Base-by-base conservation (phyloP, 148 eudicot species). In the Rhododendron ovatum region DNA sequence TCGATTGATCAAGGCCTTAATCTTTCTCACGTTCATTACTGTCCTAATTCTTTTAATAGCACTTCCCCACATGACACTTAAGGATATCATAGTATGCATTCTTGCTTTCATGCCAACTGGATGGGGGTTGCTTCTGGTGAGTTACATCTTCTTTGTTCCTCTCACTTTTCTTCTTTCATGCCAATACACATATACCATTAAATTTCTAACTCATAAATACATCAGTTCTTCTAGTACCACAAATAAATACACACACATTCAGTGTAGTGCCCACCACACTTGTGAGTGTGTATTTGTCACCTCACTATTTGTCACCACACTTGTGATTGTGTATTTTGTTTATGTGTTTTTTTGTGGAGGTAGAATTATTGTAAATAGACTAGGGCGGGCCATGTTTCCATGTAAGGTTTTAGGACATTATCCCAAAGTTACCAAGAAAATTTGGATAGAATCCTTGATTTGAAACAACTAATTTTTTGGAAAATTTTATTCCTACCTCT, bases 101-200 rank as follows among this genome's bases (percentile, higher is more conserved):
- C 92, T 93, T 48, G 95, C 94, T 8, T 91, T 92, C 80, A 87
- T 91, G 92, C 95, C 95, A 22, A 92, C 95, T 1, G 95, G 95
- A 61, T 93, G 95, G 95, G 95, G 95, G 28, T 75, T 93, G 88
- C 95, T 93, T 86, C 80, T 85, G 93, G 95, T 93, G 87, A 88
- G 92, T 83, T 48, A 55, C 26, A 41, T 2, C 39, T 51, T 51
- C 76, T 55, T 15, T 37, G 30, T 11, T 8, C 85, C 43, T 26
- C 5, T 20, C 15, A 28, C 39, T 50, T 84, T 15, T 69, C n/a
- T 26, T 28, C 59, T 65, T 65, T 28, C 33, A 11, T 67, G 30
- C 33, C 74, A 26, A 26, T 65, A 24, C 15, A 24, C 12, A 63
- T 5, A 15, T 55, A 20, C 9, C 14, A 51, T 51, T 51, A 10